Conservation (phyloP, 495 filamentous ascomycete species). For the Aspergillus panamensis region DNA sequence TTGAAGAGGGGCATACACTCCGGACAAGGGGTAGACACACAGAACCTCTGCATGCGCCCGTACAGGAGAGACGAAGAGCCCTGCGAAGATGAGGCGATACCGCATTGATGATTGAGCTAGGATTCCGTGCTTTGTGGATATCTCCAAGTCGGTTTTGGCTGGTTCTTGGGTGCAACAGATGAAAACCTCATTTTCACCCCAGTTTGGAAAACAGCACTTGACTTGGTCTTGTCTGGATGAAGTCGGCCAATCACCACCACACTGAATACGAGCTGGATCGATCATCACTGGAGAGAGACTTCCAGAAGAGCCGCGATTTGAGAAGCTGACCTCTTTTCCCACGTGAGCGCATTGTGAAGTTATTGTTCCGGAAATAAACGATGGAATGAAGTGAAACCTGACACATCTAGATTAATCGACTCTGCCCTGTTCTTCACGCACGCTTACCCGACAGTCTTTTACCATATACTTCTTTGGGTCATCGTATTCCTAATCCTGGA, state of each 20-base stretch:
- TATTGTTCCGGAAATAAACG: not conserved
- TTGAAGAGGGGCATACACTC: constrained; percentile 2
- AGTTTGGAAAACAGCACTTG: no score
- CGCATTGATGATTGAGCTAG: not conserved
- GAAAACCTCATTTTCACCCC: no score
- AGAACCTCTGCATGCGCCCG: not conserved
- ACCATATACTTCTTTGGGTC: not conserved
- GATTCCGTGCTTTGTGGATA: not conserved
- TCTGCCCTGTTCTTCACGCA: not conserved
- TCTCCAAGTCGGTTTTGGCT: not conserved
- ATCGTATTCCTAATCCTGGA: not conserved
- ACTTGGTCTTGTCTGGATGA: not conserved
- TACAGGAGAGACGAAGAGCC: not conserved
- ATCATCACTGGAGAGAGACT: not conserved
- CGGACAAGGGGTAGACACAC: constrained; percentile 3
- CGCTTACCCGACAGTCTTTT: not conserved
- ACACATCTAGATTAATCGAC: not conserved
- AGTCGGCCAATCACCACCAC: not conserved
- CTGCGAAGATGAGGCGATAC: not conserved
- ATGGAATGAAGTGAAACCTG: not conserved
- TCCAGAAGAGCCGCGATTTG: not conserved
- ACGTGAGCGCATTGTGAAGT: not conserved
- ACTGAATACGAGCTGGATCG: not conserved
- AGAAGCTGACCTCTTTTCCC: not conserved
- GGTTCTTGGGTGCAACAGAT: no score